Evolutionary conservation across 2,329 filamentous ascomycete genomes (phyloP), one percentile per base, ranked within the genome.

Genomic region (Pseudopyricularia javanii): DNA sequence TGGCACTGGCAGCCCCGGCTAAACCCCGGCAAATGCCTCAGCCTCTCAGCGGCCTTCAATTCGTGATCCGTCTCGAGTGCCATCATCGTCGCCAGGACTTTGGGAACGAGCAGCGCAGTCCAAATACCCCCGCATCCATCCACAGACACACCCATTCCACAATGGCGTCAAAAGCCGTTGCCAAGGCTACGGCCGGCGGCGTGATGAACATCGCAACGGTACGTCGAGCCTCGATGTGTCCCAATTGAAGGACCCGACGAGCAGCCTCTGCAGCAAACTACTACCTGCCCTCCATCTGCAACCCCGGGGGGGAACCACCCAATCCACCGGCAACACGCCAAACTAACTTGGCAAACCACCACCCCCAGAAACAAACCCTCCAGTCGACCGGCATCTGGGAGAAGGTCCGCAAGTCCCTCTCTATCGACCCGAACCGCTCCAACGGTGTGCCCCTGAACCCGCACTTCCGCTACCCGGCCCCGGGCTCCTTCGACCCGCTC

Each of bases 401-500:
- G 65, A 74, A 74, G 54, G 73, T 98, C 68, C 90, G 91, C 67
- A 81, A 83, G 60, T 67, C 85, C 61, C 70, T 96, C 60, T 82
- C 89, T 60, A 74, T 98, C 63, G 91, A 95, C 68, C 80, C 90
- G 34, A 82, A 88, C 64, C 91, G 93, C 59, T 96, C 91, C 59
- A 90, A 86, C 63, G 93, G 93, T 69, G 75, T 98, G 20, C 93
- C 93, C 48, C 74, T 98, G 63, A 97, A 97, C 78, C 83, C 90
- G 40, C 85, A 91, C 74, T 96, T 80, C 79, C 91, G 93, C 62
- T 85, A 88, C 71, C 93, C 93, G 55, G 72, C 91, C 50, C 93
- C 86, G 9, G 89, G 86, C 59, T 76, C 74, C 59, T 74, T 81
- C 62, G 83, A 88, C 62, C 87, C 88, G 34, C 71, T 78, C 54